Base-by-base conservation (phyloP, 306 rosid species). In the Gastrolobium bilobum region DNA sequence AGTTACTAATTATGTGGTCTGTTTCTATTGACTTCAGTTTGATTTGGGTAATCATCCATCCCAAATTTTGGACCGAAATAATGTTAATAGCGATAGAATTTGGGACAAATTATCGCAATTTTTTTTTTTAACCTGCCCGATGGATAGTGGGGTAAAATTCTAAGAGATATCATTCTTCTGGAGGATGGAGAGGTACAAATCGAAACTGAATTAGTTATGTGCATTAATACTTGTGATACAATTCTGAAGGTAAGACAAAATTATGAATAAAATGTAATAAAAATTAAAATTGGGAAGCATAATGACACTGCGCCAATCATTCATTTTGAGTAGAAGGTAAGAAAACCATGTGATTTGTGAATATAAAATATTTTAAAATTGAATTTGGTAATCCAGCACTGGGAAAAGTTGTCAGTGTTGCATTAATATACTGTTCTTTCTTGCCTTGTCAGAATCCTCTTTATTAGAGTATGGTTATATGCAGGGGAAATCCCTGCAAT, bases 271-370 rank as follows among this genome's bases (percentile, higher is more conserved):
- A 6, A 10, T 11, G 20, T 46, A 4, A 34, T 60, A 60, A 13
- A 59, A 56, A 64, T 3, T 44, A 74, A 15, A 46, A 78, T 37
- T 8, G 43, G 40, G 10, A 40, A 15, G 74, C 68, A 73, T 31
- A 43, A 53, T 31, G 69, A 65, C 75, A 53, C 10, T 46, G 61
- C 1, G 61, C 50, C 79, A 13, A 69, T 15, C 67, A 35, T 51
- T 79, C 59, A 44, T 11, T 54, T n/a, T 47, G 62, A 52, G 76
- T 31, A 29, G 6, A 51, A 8, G 75, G 74, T 44, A 58, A 67
- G 78, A 68, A 57, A 52, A 54, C 65, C 84, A 84, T 79, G 81
- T 68, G 81, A 37, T 59, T 29, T 11, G 29, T 6, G 77, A 9
- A 47, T 29, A 3, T 14, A 6, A 38, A 57, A 2, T 7, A 52